Base-by-base conservation (phyloP, 495 filamentous ascomycete genomes). In the Podospora appendiculata region DNA sequence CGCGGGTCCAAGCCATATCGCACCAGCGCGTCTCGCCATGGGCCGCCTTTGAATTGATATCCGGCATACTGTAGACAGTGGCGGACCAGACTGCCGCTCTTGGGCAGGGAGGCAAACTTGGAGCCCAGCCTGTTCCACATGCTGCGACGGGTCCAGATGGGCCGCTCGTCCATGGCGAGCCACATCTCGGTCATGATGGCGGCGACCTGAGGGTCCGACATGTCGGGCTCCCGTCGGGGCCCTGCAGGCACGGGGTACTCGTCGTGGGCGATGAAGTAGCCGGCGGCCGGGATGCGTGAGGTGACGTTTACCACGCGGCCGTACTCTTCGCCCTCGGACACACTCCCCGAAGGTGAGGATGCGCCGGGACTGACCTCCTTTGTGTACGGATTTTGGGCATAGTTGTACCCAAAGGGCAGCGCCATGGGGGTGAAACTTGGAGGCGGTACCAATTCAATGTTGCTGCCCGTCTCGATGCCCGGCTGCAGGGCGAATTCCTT, bases 11-110 rank as follows among this genome's bases (percentile, higher is more conserved):
- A 60, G 10, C 93, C 94, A 57, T 89, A 89, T 48, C 77, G 79
- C 53, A 96, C 78, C 51, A 96, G 78, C 12, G 87, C 83, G 64
- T 97, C 90, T 45, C 88, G 80, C 86, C 88, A 98, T 0, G 93
- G 93, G 1, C 93, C 93, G 6, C 84, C 85, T 45, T 81, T 82
- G 76, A 96, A 96, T 69, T 87, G 84, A 69, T 96, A 98, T 8
- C 85, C 90, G 1, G 87, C 81, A 57, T 94, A 89, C 52, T 84
- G 84, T 34, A 86, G 67, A 44, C 85, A 80, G 53, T 81, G 68
- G 60, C 84, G 81, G 19, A 90, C 72, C 10, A 78, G 60, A 55
- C 79, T 76, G 32, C 65, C 67, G 48, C 61, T 68, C 48, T 67
- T 67, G 38, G 64, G 64, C 8, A 67, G 55, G 32, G 62, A 56